Base-by-base conservation (phyloP, 768 basidiomycete species). In the Hericium coralloides region DNA sequence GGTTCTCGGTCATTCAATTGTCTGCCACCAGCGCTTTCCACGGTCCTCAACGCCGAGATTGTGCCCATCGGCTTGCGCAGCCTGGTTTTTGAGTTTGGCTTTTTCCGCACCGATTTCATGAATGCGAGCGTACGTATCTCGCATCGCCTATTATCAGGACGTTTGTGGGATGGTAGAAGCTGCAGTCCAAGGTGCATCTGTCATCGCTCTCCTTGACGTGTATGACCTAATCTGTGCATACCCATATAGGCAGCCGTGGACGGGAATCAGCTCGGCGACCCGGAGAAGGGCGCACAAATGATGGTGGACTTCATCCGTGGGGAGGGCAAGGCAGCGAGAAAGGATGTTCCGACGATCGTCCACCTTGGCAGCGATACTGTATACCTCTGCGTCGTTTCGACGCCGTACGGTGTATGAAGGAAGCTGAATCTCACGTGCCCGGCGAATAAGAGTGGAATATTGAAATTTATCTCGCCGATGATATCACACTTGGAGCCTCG, bases 51-150 rank as follows among this genome's bases (percentile, higher is more conserved):
- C 23, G 43, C 22, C 14, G 65, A 66, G 53, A 41, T 67, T 12
- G 23, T 20, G 25, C 57, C 57, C 1, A 59, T 75, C 22, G 74
- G 75, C 6, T 59, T 76, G 6, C 66, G 72, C 25, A 70, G 70
- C 55, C 65, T 69, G 37, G 72, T 71, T 52, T 57, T 74, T 23
- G 74, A 76, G 41, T 68, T 73, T 49, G 74, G 74, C 1, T 75
- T 72, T 62, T 74, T 74, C 64, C 65, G 74, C 14, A 75, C 74
- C 0, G 58, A 65, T 0, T 68, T 76, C 60, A 61, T 74, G 8
- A 20, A 7, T 7, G 8, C 43, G 2, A 17, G 67, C 69, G 1
- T 62, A 69, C 26, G 61, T 66, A 4, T 59, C 67, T 2, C 65
- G 70, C 8, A 74, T 75, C 47, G 12, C 64, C 0, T 73, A 74